A percentile compares a stretch with the other conserved stretches of the same genome.
These are phyloP conservation scores for Tolypocladium guangdongense DNA, from an alignment of 2,329 filamentous ascomycete species.

Conservation along the genomic window DNA sequence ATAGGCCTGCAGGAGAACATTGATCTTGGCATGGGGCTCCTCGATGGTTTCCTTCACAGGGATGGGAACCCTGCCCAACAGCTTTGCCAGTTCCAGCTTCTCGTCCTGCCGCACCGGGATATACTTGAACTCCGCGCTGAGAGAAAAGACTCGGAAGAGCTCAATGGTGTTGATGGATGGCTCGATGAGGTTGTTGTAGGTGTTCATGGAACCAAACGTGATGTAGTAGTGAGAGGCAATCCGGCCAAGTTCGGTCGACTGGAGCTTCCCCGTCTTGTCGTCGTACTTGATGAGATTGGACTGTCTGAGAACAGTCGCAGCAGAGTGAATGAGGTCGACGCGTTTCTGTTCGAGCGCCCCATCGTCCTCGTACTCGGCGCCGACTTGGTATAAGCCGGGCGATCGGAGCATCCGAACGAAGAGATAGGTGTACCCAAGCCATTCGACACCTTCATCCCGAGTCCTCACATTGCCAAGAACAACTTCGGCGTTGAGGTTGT, in stretches of 20 bases:
- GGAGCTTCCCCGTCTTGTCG: slow-evolving; percentile 78
- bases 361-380: slow-evolving; percentile 89
- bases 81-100: slow-evolving; percentile 88
- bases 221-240: slow-evolving; percentile 99
- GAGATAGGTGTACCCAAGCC: slow-evolving; percentile 96
- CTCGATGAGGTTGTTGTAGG: slow-evolving; percentile 91
- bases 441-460: slow-evolving; percentile 95
- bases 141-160: slow-evolving; percentile 88
- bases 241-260: slow-evolving; percentile 85
- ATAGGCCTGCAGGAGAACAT: slow-evolving; percentile 91
- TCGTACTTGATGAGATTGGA: slow-evolving; percentile 91
- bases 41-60: slow-evolving; percentile 97
- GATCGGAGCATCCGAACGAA: slow-evolving; percentile 97
- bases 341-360: slow-evolving; percentile 88
- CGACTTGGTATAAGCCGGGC: slow-evolving; percentile 89
- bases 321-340: slow-evolving; percentile 94
- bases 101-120: slow-evolving; percentile 96
- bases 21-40: slow-evolving; percentile 95
- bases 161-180: slow-evolving; percentile 89
- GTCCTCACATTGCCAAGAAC: slow-evolving; percentile 87
- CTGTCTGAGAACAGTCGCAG: slow-evolving; percentile 75
- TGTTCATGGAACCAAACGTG: slow-evolving; percentile 89
- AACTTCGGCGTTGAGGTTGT: slow-evolving; percentile 93
- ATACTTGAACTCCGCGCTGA: slow-evolving; percentile 98
- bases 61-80: slow-evolving; percentile 81